Evolutionary conservation across 2,329 filamentous ascomycete genomes (phyloP), one percentile per base, ranked within the genome.

Genomic region (Fusarium sp.): DNA sequence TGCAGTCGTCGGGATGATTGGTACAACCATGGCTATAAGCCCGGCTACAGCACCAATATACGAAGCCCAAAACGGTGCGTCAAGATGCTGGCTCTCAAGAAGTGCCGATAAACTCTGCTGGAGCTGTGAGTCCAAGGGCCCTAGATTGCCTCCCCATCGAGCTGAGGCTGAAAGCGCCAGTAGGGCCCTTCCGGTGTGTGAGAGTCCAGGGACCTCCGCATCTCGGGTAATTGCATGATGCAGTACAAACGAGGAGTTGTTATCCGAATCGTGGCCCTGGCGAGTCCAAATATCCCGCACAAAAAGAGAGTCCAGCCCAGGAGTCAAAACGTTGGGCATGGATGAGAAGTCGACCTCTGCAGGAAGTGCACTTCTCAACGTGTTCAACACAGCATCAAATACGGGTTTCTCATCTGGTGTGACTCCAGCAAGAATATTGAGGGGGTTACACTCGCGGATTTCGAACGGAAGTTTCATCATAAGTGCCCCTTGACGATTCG

Each of bases 401-500:
- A 81, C 58, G 3, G 77, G 75, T 57, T 68, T 74, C 47, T 84
- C 80, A 18, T 67, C 59, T 2, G 67, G 46, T 9, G 67, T 68
- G 12, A 80, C 67, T 47, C 76, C 62, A 6, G 79, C 79, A 21
- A 81, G 71, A 10, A 86, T 79, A 12, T 81, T 75, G 4, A 97
- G 83, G 0, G 95, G 94, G 75, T 92, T 87, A 73, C 89, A 86
- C 56, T 90, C 88, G 61, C 93, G 89, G 21, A 92, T 81, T 1
- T 86, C 80, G 0, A 81, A 74, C 0, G 90, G 86, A 16, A 97
- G 87, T 69, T 87, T 91, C 82, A 93, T 90, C 83, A 94, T 94
- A 43, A 97, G 84, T 47, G 91, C 91, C 1, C 95, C 95, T 82
- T 97, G 95, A 44, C 95, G 87, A 69, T 97, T 95, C 12, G 95